Conservation (phyloP, 2,329 filamentous ascomycete genomes). For the Colletotrichum tropicale region DNA sequence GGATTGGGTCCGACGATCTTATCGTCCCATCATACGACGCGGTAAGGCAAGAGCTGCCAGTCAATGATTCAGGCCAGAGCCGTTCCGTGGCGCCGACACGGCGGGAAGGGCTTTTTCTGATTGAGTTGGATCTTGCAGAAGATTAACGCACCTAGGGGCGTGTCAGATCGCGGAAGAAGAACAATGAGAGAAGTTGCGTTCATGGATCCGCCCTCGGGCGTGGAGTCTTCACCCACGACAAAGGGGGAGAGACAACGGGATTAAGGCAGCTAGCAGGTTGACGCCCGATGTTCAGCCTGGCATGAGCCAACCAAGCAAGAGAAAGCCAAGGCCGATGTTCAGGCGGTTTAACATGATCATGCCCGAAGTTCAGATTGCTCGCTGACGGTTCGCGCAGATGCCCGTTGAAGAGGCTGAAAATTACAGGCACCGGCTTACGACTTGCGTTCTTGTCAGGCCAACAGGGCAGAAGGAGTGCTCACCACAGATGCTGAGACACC, state of each 20-base stretch:
- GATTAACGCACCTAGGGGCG: neutral
- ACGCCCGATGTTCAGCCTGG: neutral
- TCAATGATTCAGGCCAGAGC: neutral
- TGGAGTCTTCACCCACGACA: neutral
- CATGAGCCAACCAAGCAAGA: neutral
- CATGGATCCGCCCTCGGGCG: neutral
- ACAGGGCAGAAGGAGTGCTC: neutral
- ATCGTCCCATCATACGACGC: neutral
- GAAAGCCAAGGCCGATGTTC: slow-evolving; percentile 12
- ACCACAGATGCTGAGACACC: slow-evolving; percentile 1
- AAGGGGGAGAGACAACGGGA: neutral
- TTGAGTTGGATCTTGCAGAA: slow-evolving; percentile 17
- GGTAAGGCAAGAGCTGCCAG: neutral
- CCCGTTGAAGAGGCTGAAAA: slow-evolving; percentile 2
- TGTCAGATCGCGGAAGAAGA: neutral
- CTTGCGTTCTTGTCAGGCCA: neutral
- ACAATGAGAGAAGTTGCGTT: neutral
- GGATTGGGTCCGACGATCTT: neutral
- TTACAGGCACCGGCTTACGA: neutral
- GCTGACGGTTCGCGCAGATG: neutral
- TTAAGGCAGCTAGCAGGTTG: neutral
- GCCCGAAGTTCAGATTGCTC: slow-evolving; percentile 8
- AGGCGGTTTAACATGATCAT: neutral
- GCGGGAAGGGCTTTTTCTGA: slow-evolving; percentile 4
- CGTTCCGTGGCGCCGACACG: neutral